phyloP scores from a whole-genome alignment of 116 monocot genomes.

The Thalassia testudinum region DNA sequence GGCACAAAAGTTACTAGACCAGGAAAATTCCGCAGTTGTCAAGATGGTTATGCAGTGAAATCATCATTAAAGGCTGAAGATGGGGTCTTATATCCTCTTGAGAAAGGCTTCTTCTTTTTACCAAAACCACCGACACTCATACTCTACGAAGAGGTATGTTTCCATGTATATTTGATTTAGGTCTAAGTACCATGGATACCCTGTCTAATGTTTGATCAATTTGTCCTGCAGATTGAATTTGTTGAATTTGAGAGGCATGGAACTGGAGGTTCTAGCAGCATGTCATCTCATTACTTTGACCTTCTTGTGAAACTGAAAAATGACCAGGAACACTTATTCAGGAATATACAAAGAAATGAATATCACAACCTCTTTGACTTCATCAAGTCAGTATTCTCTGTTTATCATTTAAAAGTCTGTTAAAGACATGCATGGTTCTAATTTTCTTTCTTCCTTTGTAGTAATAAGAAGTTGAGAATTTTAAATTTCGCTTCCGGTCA shows the following conservation, averaged over 20 bases:
- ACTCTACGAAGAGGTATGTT: slow-evolving; percentile 87
- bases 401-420: background rate
- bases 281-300: slow-evolving; percentile 98
- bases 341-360: slow-evolving; percentile 96
- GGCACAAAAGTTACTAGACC: slow-evolving; percentile 93
- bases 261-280: slow-evolving; percentile 88
- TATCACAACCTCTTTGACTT: slow-evolving; percentile 94
- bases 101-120: slow-evolving; percentile 95
- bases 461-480: background rate
- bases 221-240: slow-evolving; percentile 76
- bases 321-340: slow-evolving; percentile 92
- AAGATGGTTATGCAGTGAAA: slow-evolving; percentile 97
- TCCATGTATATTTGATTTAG: background rate
- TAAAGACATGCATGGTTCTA: background rate
- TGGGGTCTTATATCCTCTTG: slow-evolving; percentile 91
- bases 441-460: background rate
- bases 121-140: slow-evolving; percentile 97
- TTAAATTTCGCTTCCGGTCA: slow-evolving; percentile 15
- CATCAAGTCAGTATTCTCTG: slow-evolving; percentile 40
- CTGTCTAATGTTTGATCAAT: no score
- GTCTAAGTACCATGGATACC: no score
- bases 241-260: slow-evolving; percentile 98
- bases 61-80: slow-evolving; percentile 99
- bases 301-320: slow-evolving; percentile 87
- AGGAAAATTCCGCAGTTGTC: slow-evolving; percentile 85